Evolutionary conservation across 2,329 filamentous ascomycete genomes (phyloP), one percentile per base, ranked within the genome.

Genomic region (Sporothrix protearum): DNA sequence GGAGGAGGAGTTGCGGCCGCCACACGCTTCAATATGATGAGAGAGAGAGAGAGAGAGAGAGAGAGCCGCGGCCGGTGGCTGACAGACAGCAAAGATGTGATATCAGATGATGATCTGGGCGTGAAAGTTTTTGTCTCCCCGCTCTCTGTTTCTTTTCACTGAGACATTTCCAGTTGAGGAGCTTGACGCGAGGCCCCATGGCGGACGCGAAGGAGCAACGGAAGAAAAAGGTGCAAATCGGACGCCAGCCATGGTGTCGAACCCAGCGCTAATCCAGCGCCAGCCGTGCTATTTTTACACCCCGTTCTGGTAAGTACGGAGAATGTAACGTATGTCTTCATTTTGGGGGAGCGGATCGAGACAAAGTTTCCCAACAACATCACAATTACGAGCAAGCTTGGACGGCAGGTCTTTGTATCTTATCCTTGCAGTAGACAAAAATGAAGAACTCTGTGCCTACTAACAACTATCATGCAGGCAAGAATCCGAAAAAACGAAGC

Each of bases 221-320:
- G 28, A 49, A 30, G 45, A 59, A 22, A 69, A 70, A n/a, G 55
- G 42, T 25, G 36, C 6, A 47, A 22, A 16, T 22, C 19, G 36
- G 66, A 39, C 19, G 51, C 28, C 33, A 57, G 55, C 28, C 33
- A 57, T 30, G 55, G 59, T 42, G 33, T 30, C 53, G 25, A 61
- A 63, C 39, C 28, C 22, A 22, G 30, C 36, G 55, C 39, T 36
- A 63, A 6, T 33, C 30, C 53, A 49, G 28, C 36, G 42, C 36
- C 42, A 3, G 25, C 53, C n/a, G 25, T 69, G 39, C 68, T 69
- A 61, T 69, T 36, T 64, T 69, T 61, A 42, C 51, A 28, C 36
- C 22, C 49, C 67, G 51, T 69, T 39, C 28, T 68, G 51, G 51
- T 69, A 42, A 69, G 47, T 45, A 57, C 33, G 67, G 59, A 45